Evolutionary conservation across 345 rosid species (phyloP), one percentile per base, ranked within the genome.

Genomic region (Melaleuca alternifolia): DNA sequence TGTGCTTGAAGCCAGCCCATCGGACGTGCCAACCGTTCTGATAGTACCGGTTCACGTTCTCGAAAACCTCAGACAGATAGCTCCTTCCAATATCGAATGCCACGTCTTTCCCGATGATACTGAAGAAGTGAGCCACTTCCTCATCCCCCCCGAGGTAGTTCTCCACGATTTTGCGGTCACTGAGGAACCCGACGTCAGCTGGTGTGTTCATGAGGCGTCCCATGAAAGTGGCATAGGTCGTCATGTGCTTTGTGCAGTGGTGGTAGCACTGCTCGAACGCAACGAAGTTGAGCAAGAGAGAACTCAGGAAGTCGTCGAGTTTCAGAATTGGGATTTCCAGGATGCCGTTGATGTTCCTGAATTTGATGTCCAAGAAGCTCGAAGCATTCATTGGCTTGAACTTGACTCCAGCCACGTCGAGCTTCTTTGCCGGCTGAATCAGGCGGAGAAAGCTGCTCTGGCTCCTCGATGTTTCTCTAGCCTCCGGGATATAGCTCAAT

Each of bases 371-470:
- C 51, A 94, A 86, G 86, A 93, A 90, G 44, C 93, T 91, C 33
- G 84, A 89, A 20, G 89, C 52, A 84, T 90, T 85, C 86, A 85
- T 89, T 3, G 88, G 90, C 0, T 83, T 59, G 30, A 96, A 90
- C 56, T 28, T 85, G 85, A 96, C 95, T 50, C 96, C 98, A 0
- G 87, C 89, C 46, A 89, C 90, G 0, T 85, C 77, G 6, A 96
- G 91, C 93, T 95, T 96, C 26, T 96, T 93, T 30, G 95, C 91
- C 44, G 92, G 89, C 28, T 94, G 93, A 85, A 93, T 94, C 37
- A 87, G 88, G 24, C 91, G 86, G 6, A 91, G 92, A 10, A 87
- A 85, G 37, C 21, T 20, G 0, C 62, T 48, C 10, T 26, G 28
- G 5, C 4, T 5, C 0, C 2, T 26, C 11, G 84, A 77, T 37